Evolutionary conservation across 495 filamentous ascomycete species (phyloP).

Genomic region (Hyaloscypha bicolor): DNA sequence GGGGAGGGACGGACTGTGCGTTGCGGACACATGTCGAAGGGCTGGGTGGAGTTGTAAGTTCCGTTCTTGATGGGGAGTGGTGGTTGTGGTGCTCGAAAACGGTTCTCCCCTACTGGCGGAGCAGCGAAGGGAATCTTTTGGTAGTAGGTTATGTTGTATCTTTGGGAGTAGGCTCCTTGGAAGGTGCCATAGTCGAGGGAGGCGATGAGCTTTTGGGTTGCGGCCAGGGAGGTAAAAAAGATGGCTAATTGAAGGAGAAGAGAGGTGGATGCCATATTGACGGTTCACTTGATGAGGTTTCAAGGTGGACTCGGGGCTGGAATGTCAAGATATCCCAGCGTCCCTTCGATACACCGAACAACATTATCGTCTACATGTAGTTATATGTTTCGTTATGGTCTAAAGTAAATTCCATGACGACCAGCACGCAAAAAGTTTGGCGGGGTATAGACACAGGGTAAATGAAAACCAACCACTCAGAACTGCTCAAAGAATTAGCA

Average conservation of each 20-base stretch:
- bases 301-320: neutral
- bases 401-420: neutral
- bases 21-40: conserved; percentile 61
- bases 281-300: neutral
- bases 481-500: neutral
- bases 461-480: conserved; percentile 15
- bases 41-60: conserved; percentile 57
- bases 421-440: neutral
- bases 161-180: conserved; percentile 59
- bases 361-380: neutral
- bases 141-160: conserved; percentile 50
- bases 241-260: neutral
- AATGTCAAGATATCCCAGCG: neutral
- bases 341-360: neutral
- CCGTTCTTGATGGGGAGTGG: conserved; percentile 47
- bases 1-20: conserved; percentile 39
- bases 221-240: neutral
- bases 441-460: conserved; percentile 17
- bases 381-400: neutral
- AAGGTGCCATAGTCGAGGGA: conserved; percentile 60
- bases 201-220: conserved; percentile 36
- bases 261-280: neutral
- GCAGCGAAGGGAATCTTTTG: conserved; percentile 63
- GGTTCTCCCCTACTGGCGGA: conserved; percentile 53
- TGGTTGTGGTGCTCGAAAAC: conserved; percentile 51